phyloP scores from a whole-genome alignment of 75 land plant species.

The Cupressus sempervirens region DNA sequence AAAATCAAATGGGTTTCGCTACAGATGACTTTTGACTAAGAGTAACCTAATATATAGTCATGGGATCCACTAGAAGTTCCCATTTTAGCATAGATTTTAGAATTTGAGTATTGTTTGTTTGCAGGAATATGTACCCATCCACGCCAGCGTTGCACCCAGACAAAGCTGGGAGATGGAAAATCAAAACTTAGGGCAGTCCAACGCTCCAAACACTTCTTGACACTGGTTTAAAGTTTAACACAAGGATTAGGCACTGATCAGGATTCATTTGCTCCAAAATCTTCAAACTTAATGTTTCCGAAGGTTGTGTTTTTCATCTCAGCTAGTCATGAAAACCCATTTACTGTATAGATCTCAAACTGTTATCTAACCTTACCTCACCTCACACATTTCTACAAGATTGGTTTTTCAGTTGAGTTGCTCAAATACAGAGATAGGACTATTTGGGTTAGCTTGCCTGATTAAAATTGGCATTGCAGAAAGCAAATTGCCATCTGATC shows the following conservation, averaged over 20 bases:
- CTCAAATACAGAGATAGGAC: neutral
- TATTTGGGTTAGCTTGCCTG: neutral
- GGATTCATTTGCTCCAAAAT: neutral
- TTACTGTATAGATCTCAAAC: neutral
- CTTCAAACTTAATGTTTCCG: neutral
- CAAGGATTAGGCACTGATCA: neutral
- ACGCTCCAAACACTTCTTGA: neutral
- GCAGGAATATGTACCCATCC: conserved; percentile 44
- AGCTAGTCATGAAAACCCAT: neutral
- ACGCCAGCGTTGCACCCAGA: conserved; percentile 49
- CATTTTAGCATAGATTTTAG: neutral
- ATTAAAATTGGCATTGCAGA: neutral
- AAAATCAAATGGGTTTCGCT: neutral
- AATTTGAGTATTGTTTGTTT: conserved; percentile 8
- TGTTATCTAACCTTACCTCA: neutral
- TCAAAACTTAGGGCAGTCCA: conserved; percentile 16
- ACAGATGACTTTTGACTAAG: neutral
- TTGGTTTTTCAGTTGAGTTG: neutral
- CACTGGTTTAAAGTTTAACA: neutral
- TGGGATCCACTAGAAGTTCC: neutral
- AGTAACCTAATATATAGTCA: neutral
- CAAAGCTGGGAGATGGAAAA: conserved; percentile 53
- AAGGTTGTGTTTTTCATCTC: neutral
- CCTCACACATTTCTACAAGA: neutral
- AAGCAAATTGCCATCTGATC: neutral